Base-by-base conservation (phyloP, 192 early-diverging fungal species). In the Gryganskiella cystojenkinii region DNA sequence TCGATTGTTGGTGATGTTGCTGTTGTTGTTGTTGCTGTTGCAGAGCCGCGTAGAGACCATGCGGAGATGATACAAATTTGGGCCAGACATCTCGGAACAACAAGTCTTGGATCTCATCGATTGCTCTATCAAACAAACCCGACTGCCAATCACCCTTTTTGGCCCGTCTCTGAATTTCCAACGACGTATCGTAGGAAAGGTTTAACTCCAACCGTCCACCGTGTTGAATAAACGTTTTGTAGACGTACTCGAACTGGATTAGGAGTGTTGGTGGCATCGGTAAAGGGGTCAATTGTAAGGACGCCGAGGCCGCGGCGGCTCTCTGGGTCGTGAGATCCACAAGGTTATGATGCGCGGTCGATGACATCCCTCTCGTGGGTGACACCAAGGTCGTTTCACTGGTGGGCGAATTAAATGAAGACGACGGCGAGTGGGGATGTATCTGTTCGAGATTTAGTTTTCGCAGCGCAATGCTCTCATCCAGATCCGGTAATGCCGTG, bases 1-100 rank as follows among this genome's bases (percentile, higher is more conserved):
- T 40, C 37, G 37, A 5, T 40, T 40, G 37, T 13, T 40, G 37
- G 5, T 24, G 50, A 20, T 33, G 62, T 24, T 53, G 47, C 44
- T 25, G 44, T 30, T 25, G 44, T 7, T 27, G 44, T 22, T 46
- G 22, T 46, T 64, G 50, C 22, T 54, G 62, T 25, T 37, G 49
- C 24, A 19, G 15, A 44, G 8, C 42, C 19, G 17, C 13, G 22
- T 64, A 45, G 4, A 78, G 50, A 24, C 74, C 74, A 6, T 69
- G 74, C 0, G 74, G 62, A 3, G 74, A 78, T 14, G 74, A 58
- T n/a, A 78, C 74, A 14, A 78, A 78, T 44, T 78, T 78, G 4
- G 74, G 74, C 74, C 74, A 78, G 15, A 78, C 74, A 54, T 78
- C 74, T 13, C 74, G 66, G 56, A 78, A 78, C 11, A 78, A 47